phyloP scores from a whole-genome alignment of 306 rosid genomes.

The Fagus crenata region DNA sequence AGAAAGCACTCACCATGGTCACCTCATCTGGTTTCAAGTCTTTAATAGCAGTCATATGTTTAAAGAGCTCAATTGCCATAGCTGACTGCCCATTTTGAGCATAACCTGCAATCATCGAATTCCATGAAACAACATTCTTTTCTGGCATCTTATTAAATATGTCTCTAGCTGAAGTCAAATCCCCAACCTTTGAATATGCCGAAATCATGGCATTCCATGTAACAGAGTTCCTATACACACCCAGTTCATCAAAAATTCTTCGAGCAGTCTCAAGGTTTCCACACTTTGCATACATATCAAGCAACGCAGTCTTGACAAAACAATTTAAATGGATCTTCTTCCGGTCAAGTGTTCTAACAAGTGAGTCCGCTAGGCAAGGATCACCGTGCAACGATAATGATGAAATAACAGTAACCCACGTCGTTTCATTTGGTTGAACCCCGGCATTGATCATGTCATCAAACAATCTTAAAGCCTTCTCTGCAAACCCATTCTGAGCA shows the following conservation, averaged over 20 bases:
- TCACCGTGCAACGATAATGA: conserved; percentile 47
- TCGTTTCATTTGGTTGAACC: conserved; percentile 48
- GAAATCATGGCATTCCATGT: conserved; percentile 73
- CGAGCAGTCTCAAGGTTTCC: conserved; percentile 55
- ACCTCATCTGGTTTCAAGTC: conserved; percentile 60
- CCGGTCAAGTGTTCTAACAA: conserved; percentile 36
- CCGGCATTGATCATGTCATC: conserved; percentile 46
- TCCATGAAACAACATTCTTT: conserved; percentile 61
- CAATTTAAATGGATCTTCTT: conserved; percentile 43
- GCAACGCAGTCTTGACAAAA: conserved; percentile 58
- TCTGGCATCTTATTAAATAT: conserved; percentile 62
- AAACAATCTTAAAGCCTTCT: conserved; percentile 56
- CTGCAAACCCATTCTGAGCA: conserved; percentile 49
- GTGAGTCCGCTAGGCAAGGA: conserved; percentile 41
- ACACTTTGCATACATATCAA: conserved; percentile 68
- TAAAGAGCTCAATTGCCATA: conserved; percentile 55
- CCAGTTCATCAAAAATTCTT: conserved; percentile 49
- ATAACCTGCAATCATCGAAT: conserved; percentile 66
- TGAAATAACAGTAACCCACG: conserved; percentile 61
- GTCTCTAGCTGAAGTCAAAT: conserved; percentile 46
- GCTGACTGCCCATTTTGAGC: conserved; percentile 63
- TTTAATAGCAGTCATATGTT: conserved; percentile 42
- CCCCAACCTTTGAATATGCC: conserved; percentile 60
- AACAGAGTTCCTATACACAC: conserved; percentile 40
- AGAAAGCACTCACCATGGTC: conserved; percentile 63